Base-by-base conservation (phyloP, 805 yeast species). In the Candida montana region DNA sequence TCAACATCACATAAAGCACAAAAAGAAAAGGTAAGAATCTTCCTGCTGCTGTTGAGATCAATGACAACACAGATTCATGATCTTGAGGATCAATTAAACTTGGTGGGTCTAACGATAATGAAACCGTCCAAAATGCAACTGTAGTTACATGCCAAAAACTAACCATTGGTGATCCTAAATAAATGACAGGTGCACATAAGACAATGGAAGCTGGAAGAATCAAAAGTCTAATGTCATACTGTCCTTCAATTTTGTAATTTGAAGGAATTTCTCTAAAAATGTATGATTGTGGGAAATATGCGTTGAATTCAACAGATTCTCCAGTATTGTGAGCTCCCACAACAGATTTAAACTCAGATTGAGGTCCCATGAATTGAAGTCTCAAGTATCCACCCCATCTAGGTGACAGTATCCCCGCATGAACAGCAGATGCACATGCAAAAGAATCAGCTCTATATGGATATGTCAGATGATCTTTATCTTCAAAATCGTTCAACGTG, bases 401-500 rank as follows among this genome's bases (percentile, higher is more conserved):
- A 11, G 90, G 81, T 0, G 91, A 81, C 1, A 89, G 64, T 0
- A 81, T 59, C 1, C 96, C 96, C 2, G 89, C 79, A 61, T 90
- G 96, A 5, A 84, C 75, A 0, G 93, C 97, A 3, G 96, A 83
- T 0, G 87, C 91, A 60, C 98, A 90, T 0, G 90, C 81, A 53
- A 69, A 89, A 1, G 96, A 86, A 62, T 90, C 98, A 0, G 86
- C 89, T 48, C 98, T 68, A 55, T 87, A 90, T 0, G 89, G 89
- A 20, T 63, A 51, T 0, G 86, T 66, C 8, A 79, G 45, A 3
- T 53, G 58, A 10, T 46, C 45, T 1, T 42, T 47, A 4, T 44
- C 40, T 7, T 36, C 47, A 5, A 49, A 21, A 2, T 49, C 52
- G 7, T 52, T 48, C 4, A 44, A 40, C 6, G 39, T 46, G 3